Conservation (phyloP, 2,329 filamentous ascomycete genomes). For the Shiraia bambusicola region DNA sequence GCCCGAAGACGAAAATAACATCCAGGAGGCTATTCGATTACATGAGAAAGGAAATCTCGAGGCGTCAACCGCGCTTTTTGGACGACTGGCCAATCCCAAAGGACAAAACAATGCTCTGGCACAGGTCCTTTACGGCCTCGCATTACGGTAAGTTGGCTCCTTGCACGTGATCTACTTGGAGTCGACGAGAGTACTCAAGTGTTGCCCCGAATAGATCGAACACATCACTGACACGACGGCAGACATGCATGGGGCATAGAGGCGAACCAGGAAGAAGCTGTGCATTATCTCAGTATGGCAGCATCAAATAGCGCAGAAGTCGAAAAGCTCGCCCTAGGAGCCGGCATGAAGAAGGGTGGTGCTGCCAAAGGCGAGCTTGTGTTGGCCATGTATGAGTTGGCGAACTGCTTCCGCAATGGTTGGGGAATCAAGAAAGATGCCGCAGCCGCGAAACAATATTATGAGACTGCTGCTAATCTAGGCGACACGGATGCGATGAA, state of each 20-base stretch:
- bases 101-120: conserved; percentile 90
- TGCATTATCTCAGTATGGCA: conserved; percentile 83
- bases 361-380: conserved; percentile 95
- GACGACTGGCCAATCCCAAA: conserved; percentile 74
- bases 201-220: conserved; percentile 27
- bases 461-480: conserved; percentile 94
- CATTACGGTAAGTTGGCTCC: conserved; percentile 65
- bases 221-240: conserved; percentile 24
- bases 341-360: conserved; percentile 89
- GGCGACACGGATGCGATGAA: conserved; percentile 98
- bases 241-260: conserved; percentile 93
- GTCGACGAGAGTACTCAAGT: conserved; percentile 16
- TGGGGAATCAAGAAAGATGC: conserved; percentile 90
- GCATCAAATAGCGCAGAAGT: conserved; percentile 87
- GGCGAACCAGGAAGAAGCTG: conserved; percentile 69
- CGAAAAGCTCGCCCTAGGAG: conserved; percentile 79
- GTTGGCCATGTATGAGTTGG: conserved; percentile 92
- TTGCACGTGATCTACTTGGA: conserved; percentile 1
- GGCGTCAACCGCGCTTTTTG: conserved; percentile 82
- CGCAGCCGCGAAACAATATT: conserved; percentile 84
- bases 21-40: conserved; percentile 92
- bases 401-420: conserved; percentile 87
- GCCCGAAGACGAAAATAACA: conserved; percentile 58
- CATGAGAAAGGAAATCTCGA: conserved; percentile 82
- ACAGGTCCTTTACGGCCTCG: conserved; percentile 93